A percentile compares a stretch with the other conserved stretches of the same genome.
phyloP scores from a whole-genome alignment of 805 yeast species.

The Yamadazyma sp. region DNA sequence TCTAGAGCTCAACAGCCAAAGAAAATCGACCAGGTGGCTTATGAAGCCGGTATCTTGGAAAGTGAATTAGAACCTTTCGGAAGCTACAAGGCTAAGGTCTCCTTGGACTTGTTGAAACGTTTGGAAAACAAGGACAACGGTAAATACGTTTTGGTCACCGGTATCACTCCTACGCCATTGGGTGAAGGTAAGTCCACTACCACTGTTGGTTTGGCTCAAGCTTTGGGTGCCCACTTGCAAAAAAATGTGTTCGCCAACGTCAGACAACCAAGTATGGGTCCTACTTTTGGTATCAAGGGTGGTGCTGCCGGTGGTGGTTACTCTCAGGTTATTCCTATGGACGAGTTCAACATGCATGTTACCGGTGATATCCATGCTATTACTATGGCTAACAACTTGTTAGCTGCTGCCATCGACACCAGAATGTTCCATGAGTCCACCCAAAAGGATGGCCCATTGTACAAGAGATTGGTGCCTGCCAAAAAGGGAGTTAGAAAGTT shows the following conservation, averaged over 20 bases:
- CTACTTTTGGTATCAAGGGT: conserved; percentile 85
- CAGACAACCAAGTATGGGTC: conserved; percentile 88
- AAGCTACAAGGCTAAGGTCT: conserved; percentile 73
- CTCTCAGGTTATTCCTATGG: conserved; percentile 87
- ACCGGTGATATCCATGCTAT: conserved; percentile 88
- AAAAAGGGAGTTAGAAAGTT: conserved; percentile 70
- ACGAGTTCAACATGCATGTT: conserved; percentile 81
- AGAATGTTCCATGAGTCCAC: conserved; percentile 82
- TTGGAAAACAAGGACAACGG: conserved; percentile 61
- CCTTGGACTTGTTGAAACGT: conserved; percentile 61
- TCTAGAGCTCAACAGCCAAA: conserved; percentile 76
- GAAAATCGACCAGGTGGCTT: conserved; percentile 64
- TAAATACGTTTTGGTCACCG: conserved; percentile 73
- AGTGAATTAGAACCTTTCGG: conserved; percentile 76
- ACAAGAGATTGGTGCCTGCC: conserved; percentile 71
- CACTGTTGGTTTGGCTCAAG: conserved; percentile 80
- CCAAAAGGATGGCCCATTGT: conserved; percentile 63
- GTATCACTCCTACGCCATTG: conserved; percentile 82
- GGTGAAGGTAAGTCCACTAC: conserved; percentile 89
- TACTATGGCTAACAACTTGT: conserved; percentile 74
- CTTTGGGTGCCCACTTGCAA: conserved; percentile 72
- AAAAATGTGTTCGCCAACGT: conserved; percentile 75
- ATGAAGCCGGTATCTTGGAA: conserved; percentile 65
- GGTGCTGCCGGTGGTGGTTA: conserved; percentile 93
- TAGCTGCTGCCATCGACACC: conserved; percentile 85